Conservation (phyloP, 2,329 filamentous ascomycete species). For the Xylaria sp. region DNA sequence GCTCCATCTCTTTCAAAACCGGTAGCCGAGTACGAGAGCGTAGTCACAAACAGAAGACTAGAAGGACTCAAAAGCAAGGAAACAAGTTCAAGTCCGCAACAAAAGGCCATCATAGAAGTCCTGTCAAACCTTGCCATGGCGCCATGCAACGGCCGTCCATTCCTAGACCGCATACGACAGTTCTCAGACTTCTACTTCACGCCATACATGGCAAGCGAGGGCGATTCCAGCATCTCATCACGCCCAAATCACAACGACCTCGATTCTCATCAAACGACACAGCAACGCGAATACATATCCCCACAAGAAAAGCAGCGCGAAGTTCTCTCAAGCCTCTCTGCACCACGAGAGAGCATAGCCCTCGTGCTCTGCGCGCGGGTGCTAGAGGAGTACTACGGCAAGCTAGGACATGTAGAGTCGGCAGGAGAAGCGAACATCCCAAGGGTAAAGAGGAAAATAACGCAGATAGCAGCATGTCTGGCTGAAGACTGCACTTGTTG, state of each 20-base stretch:
- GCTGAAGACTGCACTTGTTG: constrained; percentile 10
- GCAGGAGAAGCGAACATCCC: background rate
- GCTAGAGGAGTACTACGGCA: constrained; percentile 27
- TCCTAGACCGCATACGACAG: constrained; percentile 29
- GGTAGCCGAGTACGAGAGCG: background rate
- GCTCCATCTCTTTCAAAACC: background rate
- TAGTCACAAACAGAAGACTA: background rate
- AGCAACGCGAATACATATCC: background rate
- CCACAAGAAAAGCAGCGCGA: constrained; percentile 16
- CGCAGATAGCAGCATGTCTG: constrained; percentile 19
- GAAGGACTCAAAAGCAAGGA: background rate
- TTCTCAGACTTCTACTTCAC: constrained; percentile 32
- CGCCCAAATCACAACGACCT: too few species aligned
- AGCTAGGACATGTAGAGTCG: constrained; percentile 15
- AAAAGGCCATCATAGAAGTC: constrained; percentile 13
- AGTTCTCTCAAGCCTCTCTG: constrained; percentile 2
- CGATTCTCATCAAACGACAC: background rate
- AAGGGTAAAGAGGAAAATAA: constrained; percentile 10
- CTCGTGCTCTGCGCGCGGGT: constrained; percentile 34
- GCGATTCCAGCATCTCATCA: too few species aligned
- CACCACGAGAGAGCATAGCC: constrained; percentile 24
- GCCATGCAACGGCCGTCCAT: constrained; percentile 12
- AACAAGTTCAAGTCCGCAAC: background rate
- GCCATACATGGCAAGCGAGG: constrained; percentile 19
- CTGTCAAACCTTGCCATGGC: constrained; percentile 19